phyloP scores from a whole-genome alignment of 129 eudicot species.

The Glebionis coronaria region DNA sequence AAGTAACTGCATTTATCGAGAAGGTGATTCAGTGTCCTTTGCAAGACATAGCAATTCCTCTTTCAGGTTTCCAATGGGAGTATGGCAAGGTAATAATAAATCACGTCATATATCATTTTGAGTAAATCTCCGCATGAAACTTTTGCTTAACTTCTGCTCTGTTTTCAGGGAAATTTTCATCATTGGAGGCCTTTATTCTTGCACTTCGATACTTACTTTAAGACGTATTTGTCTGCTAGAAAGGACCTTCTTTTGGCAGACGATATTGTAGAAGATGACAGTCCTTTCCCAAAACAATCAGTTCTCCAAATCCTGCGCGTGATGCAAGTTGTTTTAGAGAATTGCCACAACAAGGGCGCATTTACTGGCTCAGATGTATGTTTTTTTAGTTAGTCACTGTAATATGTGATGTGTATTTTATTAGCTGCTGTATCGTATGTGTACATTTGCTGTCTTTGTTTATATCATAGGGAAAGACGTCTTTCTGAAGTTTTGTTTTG shows the following conservation, averaged over 20 bases:
- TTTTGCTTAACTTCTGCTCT: conserved; percentile 16
- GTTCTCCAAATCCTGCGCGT: conserved; percentile 86
- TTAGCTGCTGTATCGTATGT: no score
- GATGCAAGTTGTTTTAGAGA: conserved; percentile 84
- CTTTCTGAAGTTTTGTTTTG: conserved; percentile 3
- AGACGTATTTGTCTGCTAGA: conserved; percentile 68
- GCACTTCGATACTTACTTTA: conserved; percentile 89
- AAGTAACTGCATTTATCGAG: conserved; percentile 71
- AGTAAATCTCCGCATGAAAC: neutral
- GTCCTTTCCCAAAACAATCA: conserved; percentile 72
- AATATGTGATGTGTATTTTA: no score
- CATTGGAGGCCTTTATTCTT: conserved; percentile 96
- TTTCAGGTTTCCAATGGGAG: conserved; percentile 94
- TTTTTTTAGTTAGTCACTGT: no score
- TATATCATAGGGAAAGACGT: no score
- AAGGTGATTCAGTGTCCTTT: conserved; percentile 92
- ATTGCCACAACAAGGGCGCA: conserved; percentile 86
- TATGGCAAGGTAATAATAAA: conserved; percentile 72
- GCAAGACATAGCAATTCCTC: conserved; percentile 93
- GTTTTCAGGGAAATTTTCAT: conserved; percentile 94
- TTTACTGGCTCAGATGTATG: conserved; percentile 87
- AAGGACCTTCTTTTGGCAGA: conserved; percentile 80
- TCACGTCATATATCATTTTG: neutral
- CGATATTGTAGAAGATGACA: conserved; percentile 45
- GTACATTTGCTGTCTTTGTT: no score